Conservation (phyloP, 2,329 filamentous ascomycete genomes). For the Rhexocercosporidium sp. region DNA sequence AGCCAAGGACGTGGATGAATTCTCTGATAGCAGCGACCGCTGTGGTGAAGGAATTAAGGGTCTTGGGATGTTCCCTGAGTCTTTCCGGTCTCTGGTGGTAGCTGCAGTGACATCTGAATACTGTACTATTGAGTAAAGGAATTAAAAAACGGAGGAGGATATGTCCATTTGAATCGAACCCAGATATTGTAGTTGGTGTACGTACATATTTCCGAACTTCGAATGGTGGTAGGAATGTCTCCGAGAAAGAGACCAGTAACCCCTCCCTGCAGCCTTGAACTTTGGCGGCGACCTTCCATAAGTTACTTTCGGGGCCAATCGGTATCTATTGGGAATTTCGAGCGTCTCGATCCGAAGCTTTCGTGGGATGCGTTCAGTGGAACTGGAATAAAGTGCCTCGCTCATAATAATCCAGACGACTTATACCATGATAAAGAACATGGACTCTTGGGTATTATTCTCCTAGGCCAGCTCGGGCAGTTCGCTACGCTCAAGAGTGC, state of each 20-base stretch:
- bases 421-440: constrained; percentile 23
- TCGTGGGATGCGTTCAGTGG: constrained; percentile 22
- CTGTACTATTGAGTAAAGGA: too few relatives aligned
- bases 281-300: constrained; percentile 22
- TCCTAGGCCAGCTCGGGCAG: constrained; percentile 24
- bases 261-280: constrained; percentile 18
- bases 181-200: too few relatives aligned
- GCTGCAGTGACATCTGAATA: too few relatives aligned
- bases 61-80: too few relatives aligned
- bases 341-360: constrained; percentile 26
- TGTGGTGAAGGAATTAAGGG: too few relatives aligned
- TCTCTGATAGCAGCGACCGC: too few relatives aligned
- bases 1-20: too few relatives aligned
- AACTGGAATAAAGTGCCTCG: constrained; percentile 18
- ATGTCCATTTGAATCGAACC: too few relatives aligned
- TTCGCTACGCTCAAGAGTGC: constrained; percentile 23
- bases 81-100: too few relatives aligned
- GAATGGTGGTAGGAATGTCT: too few relatives aligned
- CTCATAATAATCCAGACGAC: constrained; percentile 6
- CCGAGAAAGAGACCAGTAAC: constrained; percentile 21
- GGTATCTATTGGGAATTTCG: constrained; percentile 22
- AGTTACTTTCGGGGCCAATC: constrained; percentile 23
- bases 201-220: too few relatives aligned
- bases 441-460: constrained; percentile 24
- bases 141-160: too few relatives aligned